Conservation (phyloP, 139 green algal genomes). For the Tetradesmus lagerheimii region DNA sequence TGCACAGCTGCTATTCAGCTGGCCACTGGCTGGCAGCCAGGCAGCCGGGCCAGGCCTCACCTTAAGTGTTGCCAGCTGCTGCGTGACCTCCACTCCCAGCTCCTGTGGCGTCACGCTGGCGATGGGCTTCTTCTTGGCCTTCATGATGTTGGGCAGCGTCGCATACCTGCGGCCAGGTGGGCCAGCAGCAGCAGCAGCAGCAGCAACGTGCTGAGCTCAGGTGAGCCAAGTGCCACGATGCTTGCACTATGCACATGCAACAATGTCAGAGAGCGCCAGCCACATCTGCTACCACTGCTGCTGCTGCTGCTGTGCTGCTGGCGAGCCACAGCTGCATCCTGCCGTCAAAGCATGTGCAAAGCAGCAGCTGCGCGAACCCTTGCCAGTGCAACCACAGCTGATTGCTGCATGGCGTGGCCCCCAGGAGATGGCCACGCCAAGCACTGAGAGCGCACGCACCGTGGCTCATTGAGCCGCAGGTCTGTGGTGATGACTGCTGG, state of each 20-base stretch:
- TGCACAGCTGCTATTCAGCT: too few species aligned
- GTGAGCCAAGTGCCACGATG: too few species aligned
- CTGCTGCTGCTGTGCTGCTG: too few species aligned
- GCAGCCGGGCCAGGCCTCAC: not conserved
- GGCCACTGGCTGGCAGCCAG: not conserved
- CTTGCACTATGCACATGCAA: too few species aligned
- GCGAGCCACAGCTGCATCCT: too few species aligned
- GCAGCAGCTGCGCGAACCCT: not conserved
- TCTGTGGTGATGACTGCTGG: conserved; percentile 94
- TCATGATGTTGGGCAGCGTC: conserved; percentile 95
- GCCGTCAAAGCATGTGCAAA: too few species aligned
- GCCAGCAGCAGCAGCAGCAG: not conserved
- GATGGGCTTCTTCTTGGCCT: conserved; percentile 94
- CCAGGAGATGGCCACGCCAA: too few species aligned
- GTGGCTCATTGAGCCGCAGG: conserved; percentile 93
- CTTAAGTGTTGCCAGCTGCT: conserved; percentile 42
- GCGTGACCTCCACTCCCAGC: conserved; percentile 53
- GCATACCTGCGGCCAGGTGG: conserved; percentile 75
- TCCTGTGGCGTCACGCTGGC: conserved; percentile 57
- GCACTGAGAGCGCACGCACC: too few species aligned
- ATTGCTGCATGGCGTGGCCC: too few species aligned
- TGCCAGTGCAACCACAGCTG: not conserved
- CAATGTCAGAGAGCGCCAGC: too few species aligned
- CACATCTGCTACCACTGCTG: too few species aligned
- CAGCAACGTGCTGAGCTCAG: too few species aligned